Evolutionary conservation across 352 stramenopile genomes (phyloP), one percentile per base, ranked within the genome.

Genomic region (Peronospora tabacina): DNA sequence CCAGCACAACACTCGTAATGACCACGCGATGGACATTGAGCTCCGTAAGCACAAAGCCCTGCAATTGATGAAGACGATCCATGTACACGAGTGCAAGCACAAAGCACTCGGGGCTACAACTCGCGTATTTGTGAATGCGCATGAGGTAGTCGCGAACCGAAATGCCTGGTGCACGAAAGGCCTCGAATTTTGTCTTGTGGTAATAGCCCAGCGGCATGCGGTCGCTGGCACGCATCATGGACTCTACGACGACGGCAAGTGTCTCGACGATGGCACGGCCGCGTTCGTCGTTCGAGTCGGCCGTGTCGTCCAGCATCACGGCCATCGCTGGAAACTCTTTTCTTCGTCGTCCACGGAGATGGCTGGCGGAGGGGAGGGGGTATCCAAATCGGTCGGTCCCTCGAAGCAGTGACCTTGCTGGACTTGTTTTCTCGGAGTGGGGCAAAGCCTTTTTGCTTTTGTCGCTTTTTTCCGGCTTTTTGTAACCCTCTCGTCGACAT

Each of bases 71-170:
- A 36, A 99, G 77, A 0, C 96, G 89, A 67, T 99, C 96, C 49
- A 99, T 98, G 75, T 99, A 99, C 35, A 99, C 96, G 28, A 99
- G 87, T 30, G 95, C 91, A 7, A 99, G 72, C 36, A 99, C 92
- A 66, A 99, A 99, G 65, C 97, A 99, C 64, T 98, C 95, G 35
- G 94, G 95, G 55, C 94, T 98, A 71, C 96, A 99, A 30, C 84
- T 95, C 26, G 96, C 93, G 68, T 98, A 99, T 69, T 98, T 98
- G 63, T 98, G 88, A 63, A 99, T 98, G 41, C 82, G 77, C 63
- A 68, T 58, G 35, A 93, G 66, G 58, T 93, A 93, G 66, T 93
- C 82, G 7, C 75, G 72, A 19, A 93, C 75, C 13, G 79, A 90
- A 52, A 93, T 93, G 29, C 75, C 76, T 0, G 82, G 82, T 17